Evolutionary conservation across 192 early-diverging fungal genomes (phyloP), one percentile per base, ranked within the genome.

Genomic region (Podila epicladia): DNA sequence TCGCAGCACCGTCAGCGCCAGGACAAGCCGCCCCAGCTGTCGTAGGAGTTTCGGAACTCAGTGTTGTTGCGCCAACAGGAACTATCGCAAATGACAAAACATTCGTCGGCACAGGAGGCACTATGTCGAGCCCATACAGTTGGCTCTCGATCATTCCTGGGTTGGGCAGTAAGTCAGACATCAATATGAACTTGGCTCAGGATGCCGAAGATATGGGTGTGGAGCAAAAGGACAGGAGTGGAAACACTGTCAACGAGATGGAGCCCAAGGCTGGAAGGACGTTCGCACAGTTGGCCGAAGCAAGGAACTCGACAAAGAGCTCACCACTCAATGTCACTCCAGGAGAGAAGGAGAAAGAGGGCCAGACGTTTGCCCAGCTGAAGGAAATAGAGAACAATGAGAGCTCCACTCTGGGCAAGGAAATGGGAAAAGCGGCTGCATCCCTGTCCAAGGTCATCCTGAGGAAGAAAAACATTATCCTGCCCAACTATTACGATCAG

Each of bases 101-200:
- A 45, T 1, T 49, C 53, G 1, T 33, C 28, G 51, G 31, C 11
- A 12, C 37, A 1, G 22, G 9, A 4, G 55, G 61, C 12, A 68
- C 70, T 62, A 20, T 33, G 5, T 72, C 75, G 0, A 75, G 66
- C 32, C 38, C 59, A 7, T 73, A 73, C 51, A 80, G 71, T 37
- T 80, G 77, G 77, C 71, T 72, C 2, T 80, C 77, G 4, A 80
- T 80, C 13, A 80, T 80, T 17, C 75, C 75, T 5, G 77, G 77
- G 9, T 61, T 41, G 5, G 62, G 71, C 2, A 61, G 24, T 28
- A 78, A 72, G 29, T 48, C 64, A 20, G 75, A 71, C 22, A 65
- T 31, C 70, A 4, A 33, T 20, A 15, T 5, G 26, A 20, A 2
- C 62, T 3, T 51, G 32, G 28, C 48, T 37, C 71, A 67, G 48